Evolutionary conservation across 352 stramenopile species (phyloP), one percentile per base, ranked within the genome.

Genomic region (Phytophthora chlamydospora): DNA sequence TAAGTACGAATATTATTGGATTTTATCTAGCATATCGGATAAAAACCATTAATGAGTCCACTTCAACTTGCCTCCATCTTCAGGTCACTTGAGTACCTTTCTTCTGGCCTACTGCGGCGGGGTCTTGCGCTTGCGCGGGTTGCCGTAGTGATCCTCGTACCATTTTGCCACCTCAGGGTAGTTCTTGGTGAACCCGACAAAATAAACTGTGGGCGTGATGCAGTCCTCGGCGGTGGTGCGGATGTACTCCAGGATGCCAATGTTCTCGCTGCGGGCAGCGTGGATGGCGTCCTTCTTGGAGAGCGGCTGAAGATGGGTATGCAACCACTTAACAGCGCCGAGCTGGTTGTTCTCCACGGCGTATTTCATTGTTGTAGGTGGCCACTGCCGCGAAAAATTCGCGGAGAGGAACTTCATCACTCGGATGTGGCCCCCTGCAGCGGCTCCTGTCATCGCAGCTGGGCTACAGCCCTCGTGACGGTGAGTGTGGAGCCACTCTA

Each of bases 121-220:
- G 13, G 10, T 13, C 34, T 36, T 58, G 17, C 42, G 43, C 24
- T 54, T 54, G 54, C 34, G 42, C 1, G 42, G 36, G 36, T 49
- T 56, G 16, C 54, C 34, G 31, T 53, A 56, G 36, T 50, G 55
- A 17, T 38, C 55, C 31, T 62, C 46, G 38, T 56, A 56, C 21
- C 35, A 56, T 27, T 38, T 39, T 3, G 13, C 36, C 27, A 56
- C 29, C n/a, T 62, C 31, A 2, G 7, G 27, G 8, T 55, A 27
- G 1, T 33, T 4, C 34, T 17, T 27, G n/a, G 17, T 16, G 16
- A 6, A 46, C 19, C 8, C 41, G 8, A 6, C 29, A 14, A 29
- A 54, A 12, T 41, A 55, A 31, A 62, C 32, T 3, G 16, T 43
- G 12, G 36, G 8, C 7, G n/a, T 49, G 35, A 48, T 56, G 14